Evolutionary conservation across 805 yeast genomes (phyloP), one percentile per base, ranked within the genome.

Genomic region (Lipomyces sp.): DNA sequence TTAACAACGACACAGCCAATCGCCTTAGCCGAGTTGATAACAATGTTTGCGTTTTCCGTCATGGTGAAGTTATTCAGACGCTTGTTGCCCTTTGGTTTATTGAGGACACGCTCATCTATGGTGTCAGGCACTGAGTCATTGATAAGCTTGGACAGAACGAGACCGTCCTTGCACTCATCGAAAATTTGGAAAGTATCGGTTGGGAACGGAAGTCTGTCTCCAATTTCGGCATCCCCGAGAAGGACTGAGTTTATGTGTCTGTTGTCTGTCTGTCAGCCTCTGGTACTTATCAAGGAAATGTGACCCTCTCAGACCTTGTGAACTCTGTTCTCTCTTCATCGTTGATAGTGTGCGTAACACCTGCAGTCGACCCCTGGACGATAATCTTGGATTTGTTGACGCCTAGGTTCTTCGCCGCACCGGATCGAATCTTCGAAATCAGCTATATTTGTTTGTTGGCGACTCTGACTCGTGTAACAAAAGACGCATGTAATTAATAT

Each of bases 51-150:
- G 79, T 95, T 95, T 81, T 95, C 99, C 71, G 90, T 86, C 87
- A 96, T 94, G 71, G 93, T 95, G 83, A 95, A 95, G 76, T 92
- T 91, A 82, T 95, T 95, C 77, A 95, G 84, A 18, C 85, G 79
- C 79, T 91, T 93, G 66, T 89, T 90, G 72, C 84, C 84, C 77
- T 89, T 90, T 33, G 98, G 96, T 77, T 88, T 82, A 79, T 95
- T 95, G 76, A 95, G 85, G 18, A 95, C 99, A 84, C 99, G 90
- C 8, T 98, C 93, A 81, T 95, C 99, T 74, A 95, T 95, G 10
- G 99, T 95, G 65, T 95, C 97, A 7, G 98, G 97, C 42, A 95
- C 99, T 39, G 98, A 92, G 80, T 95, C 99, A 77, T 95, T 95
- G 78, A 95, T 92, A 76, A 95, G 87, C 78, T 92, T 90, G 29